Percentiles rank a stretch among this genome's conserved stretches.
phyloP scores from a whole-genome alignment of 2,329 filamentous ascomycete species.

The Dactylellina drechsleri region DNA sequence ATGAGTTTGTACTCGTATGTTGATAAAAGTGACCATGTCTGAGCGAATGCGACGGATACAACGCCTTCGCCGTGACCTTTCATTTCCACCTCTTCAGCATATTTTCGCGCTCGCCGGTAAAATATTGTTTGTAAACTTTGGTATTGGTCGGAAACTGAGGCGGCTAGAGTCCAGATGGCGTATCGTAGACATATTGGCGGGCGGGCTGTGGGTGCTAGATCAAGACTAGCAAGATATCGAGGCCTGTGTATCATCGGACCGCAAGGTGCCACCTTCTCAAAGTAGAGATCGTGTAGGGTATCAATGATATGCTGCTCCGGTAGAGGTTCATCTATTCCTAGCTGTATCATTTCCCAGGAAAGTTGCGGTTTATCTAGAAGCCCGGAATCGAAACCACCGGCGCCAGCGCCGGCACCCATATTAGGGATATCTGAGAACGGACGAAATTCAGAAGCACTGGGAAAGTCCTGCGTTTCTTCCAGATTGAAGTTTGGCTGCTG shows the following conservation, averaged over 20 bases:
- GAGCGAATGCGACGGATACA: constrained; percentile 84
- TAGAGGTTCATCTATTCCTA: constrained; percentile 83
- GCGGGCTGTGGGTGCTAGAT: constrained; percentile 83
- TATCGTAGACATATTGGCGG: constrained; percentile 90
- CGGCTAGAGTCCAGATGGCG: constrained; percentile 95
- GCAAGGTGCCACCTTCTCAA: constrained; percentile 87
- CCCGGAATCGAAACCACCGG: constrained; percentile 67
- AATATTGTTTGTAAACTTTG: constrained; percentile 83
- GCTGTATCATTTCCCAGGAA: constrained; percentile 84
- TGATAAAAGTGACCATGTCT: constrained; percentile 81
- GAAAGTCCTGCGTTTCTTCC: constrained; percentile 30
- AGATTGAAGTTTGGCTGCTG: constrained; percentile 30
- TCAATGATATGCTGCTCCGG: constrained; percentile 83
- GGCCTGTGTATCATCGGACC: constrained; percentile 89
- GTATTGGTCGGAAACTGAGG: constrained; percentile 84
- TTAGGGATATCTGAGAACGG: constrained; percentile 50
- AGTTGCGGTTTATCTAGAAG: constrained; percentile 64
- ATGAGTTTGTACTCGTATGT: constrained; percentile 97
- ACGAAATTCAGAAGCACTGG: constrained; percentile 34
- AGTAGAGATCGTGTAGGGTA: constrained; percentile 86
- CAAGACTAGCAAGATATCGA: constrained; percentile 87
- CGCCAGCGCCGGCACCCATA: constrained; percentile 57
- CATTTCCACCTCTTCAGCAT: constrained; percentile 87
- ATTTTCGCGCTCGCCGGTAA: constrained; percentile 88
- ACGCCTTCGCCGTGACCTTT: constrained; percentile 90